Conservation (phyloP, 352 stramenopile genomes). For the Phytophthora uliginosa region DNA sequence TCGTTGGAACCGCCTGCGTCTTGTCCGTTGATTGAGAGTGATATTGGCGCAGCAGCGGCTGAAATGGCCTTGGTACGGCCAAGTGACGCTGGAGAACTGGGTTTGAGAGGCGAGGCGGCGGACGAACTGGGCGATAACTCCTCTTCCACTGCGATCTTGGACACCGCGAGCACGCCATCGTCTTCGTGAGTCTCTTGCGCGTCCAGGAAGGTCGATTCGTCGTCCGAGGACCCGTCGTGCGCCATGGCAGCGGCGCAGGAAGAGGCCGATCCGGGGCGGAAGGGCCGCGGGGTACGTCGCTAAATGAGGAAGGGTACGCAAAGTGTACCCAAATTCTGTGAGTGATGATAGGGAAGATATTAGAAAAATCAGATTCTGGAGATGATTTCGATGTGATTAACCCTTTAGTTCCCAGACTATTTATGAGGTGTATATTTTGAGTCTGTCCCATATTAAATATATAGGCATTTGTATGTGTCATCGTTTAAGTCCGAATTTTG, state of each 20-base stretch:
- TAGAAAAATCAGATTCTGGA: background rate
- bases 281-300: background rate
- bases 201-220: conserved; percentile 23
- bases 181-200: conserved; percentile 23
- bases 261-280: conserved; percentile 1
- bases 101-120: background rate
- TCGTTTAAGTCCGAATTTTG: too few relatives aligned
- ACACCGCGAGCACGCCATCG: background rate
- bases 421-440: too few relatives aligned
- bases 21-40: conserved; percentile 12
- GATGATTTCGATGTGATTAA: too few relatives aligned
- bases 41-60: conserved; percentile 11
- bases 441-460: too few relatives aligned
- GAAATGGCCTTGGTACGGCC: conserved; percentile 31
- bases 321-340: background rate
- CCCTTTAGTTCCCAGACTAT: too few relatives aligned
- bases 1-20: conserved; percentile 12
- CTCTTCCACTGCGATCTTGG: conserved; percentile 21
- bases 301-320: background rate
- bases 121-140: conserved; percentile 35
- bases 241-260: conserved; percentile 26
- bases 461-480: too few relatives aligned
- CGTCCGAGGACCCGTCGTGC: conserved; percentile 36
- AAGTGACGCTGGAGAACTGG: conserved; percentile 9
- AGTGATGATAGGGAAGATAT: background rate